phyloP scores from a whole-genome alignment of 768 basidiomycete genomes.

The Amanita subjunquillea region DNA sequence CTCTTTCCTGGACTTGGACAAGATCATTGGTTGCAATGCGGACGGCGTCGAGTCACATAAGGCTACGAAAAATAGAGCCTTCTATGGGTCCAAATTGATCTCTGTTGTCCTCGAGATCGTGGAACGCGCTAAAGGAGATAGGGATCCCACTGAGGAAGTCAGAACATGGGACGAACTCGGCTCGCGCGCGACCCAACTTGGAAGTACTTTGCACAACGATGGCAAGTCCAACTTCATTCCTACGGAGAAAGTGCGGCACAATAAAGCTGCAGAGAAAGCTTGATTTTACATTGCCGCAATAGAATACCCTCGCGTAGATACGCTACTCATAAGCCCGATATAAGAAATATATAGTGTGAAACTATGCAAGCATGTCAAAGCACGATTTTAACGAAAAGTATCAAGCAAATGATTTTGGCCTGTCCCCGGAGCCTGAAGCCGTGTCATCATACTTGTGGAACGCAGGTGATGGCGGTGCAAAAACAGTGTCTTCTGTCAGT shows the following conservation, averaged over 20 bases:
- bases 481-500: constrained; percentile 41
- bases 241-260: not conserved
- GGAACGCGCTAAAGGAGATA: constrained; percentile 5
- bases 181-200: not conserved
- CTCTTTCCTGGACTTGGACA: constrained; percentile 31
- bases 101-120: constrained; percentile 31
- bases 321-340: not conserved
- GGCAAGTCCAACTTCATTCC: not conserved
- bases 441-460: constrained; percentile 35
- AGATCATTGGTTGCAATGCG: constrained; percentile 19
- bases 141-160: not conserved
- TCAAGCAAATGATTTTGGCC: constrained; percentile 36
- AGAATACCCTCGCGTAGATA: not conserved
- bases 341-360: not conserved
- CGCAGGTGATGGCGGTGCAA: constrained; percentile 48
- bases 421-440: constrained; percentile 20
- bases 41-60: constrained; percentile 16
- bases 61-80: constrained; percentile 22
- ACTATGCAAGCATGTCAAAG: not conserved
- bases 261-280: not conserved
- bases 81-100: constrained; percentile 40
- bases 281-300: not conserved
- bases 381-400: not conserved
- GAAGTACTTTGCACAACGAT: not conserved
- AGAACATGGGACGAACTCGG: not conserved